Conservation (phyloP, 768 basidiomycete genomes). For the Lactarius trivialis region DNA sequence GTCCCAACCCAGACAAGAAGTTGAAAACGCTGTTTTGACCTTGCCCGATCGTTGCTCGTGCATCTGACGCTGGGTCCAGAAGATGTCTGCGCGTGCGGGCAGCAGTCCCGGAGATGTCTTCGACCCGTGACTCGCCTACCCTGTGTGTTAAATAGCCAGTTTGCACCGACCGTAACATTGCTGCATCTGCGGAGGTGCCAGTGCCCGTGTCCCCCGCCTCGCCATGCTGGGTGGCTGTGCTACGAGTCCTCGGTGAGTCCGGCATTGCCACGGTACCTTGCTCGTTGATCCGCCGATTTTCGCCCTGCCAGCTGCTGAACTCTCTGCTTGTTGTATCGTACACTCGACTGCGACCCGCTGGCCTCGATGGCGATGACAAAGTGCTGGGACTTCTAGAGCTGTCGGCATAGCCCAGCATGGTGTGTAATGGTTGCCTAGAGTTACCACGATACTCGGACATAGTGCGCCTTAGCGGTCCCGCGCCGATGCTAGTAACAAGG, state of each 20-base stretch:
- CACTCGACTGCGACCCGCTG: neutral
- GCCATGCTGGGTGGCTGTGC: neutral
- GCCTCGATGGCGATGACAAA: neutral
- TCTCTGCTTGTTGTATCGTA: neutral
- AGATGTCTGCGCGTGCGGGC: neutral
- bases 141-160: neutral
- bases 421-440: neutral
- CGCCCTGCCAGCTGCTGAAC: too few species aligned
- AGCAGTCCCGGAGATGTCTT: neutral
- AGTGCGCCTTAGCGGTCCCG: neutral
- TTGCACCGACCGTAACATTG: neutral
- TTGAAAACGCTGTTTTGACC: neutral
- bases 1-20: neutral
- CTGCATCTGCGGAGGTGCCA: neutral
- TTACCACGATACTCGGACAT: neutral
- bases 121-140: neutral
- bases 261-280: neutral
- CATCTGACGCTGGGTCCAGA: neutral
- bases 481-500: neutral
- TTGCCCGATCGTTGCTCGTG: neutral
- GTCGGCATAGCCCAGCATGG: neutral
- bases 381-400: neutral
- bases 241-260: neutral
- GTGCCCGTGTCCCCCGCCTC: neutral
- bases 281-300: neutral